phyloP scores from a whole-genome alignment of 2,329 filamentous ascomycete genomes.

The Cladophialophora bantiana region DNA sequence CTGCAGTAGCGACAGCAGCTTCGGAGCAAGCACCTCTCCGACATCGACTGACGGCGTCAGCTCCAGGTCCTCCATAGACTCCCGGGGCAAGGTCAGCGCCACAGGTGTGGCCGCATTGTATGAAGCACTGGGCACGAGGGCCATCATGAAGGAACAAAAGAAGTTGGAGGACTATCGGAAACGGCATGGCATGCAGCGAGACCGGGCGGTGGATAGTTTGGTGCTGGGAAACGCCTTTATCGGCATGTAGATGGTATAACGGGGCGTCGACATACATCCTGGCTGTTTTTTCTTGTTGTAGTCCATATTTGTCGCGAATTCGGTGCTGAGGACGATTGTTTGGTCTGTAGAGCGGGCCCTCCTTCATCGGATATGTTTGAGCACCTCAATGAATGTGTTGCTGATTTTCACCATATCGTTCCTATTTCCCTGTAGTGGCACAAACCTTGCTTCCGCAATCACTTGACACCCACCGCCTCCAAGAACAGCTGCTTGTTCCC shows the following conservation, averaged over 20 bases:
- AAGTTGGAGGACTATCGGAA: not conserved
- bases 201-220: not conserved
- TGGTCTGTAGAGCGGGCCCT: too few relatives aligned
- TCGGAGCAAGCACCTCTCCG: not conserved
- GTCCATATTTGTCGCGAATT: too few relatives aligned
- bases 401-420: too few relatives aligned
- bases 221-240: not conserved
- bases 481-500: conserved; percentile 30
- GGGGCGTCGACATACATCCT: too few relatives aligned
- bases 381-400: too few relatives aligned
- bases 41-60: not conserved
- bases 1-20: not conserved
- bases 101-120: not conserved
- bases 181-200: not conserved
- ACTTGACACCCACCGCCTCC: conserved; percentile 34
- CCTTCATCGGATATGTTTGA: too few relatives aligned
- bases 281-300: too few relatives aligned
- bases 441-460: not conserved
- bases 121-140: not conserved
- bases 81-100: not conserved
- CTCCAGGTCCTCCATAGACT: not conserved
- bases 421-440: too few relatives aligned
- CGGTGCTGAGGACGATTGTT: too few relatives aligned
- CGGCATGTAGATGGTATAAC: not conserved
- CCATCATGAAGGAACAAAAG: not conserved